phyloP scores from a whole-genome alignment of 495 filamentous ascomycete genomes.

The Penicillium diatomitis region DNA sequence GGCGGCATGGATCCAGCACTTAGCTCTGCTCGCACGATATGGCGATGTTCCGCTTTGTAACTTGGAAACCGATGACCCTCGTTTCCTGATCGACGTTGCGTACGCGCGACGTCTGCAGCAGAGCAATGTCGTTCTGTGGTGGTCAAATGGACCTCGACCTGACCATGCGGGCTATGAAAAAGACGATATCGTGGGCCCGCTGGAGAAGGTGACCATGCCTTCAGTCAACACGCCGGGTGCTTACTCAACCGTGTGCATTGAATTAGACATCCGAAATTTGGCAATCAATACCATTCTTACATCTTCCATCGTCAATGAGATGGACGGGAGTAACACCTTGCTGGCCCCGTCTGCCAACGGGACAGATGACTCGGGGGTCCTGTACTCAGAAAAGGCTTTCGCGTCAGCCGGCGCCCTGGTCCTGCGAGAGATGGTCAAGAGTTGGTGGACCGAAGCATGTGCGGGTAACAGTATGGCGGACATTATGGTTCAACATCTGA shows the following conservation, averaged over 20 bases:
- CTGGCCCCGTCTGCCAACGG: slow-evolving; percentile 54
- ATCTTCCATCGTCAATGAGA: slow-evolving; percentile 93
- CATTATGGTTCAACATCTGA: slow-evolving; percentile 93
- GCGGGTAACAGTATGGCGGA: slow-evolving; percentile 89
- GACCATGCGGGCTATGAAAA: slow-evolving; percentile 96
- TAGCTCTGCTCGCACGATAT: slow-evolving; percentile 79
- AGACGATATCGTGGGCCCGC: slow-evolving; percentile 73
- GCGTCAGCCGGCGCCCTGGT: slow-evolving; percentile 83
- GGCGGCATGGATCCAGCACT: slow-evolving; percentile 82
- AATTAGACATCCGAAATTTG: slow-evolving; percentile 86
- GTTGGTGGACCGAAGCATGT: slow-evolving; percentile 95
- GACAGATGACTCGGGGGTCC: slow-evolving; percentile 53
- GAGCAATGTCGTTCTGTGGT: slow-evolving; percentile 97
- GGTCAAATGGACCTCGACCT: slow-evolving; percentile 75
- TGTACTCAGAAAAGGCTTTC: slow-evolving; percentile 87
- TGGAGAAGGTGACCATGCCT: slow-evolving; percentile 92
- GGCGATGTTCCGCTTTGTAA: slow-evolving; percentile 94
- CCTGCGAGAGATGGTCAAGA: slow-evolving; percentile 94
- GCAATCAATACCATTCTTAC: slow-evolving; percentile 97
- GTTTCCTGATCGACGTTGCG: slow-evolving; percentile 89
- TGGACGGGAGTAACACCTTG: slow-evolving; percentile 69
- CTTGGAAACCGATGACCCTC: slow-evolving; percentile 84
- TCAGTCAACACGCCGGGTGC: slow-evolving; percentile 85
- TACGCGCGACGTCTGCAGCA: slow-evolving; percentile 86
- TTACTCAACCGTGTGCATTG: slow-evolving; percentile 94